A percentile compares a stretch with the other conserved stretches of the same genome.
Conservation (phyloP, 805 yeast species). For the Torulaspora gathmanii region DNA sequence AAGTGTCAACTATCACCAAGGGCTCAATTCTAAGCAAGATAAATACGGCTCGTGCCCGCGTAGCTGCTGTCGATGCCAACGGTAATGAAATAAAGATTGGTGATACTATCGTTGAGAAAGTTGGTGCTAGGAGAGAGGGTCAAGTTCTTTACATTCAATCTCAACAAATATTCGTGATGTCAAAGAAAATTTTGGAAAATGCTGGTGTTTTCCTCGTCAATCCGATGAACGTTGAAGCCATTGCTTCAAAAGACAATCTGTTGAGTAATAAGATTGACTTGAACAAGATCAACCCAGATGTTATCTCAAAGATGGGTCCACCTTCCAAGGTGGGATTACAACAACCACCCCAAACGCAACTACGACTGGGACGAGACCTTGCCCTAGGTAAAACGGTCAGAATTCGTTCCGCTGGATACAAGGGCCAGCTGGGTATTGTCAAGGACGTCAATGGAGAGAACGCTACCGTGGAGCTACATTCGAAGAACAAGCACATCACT, state of each 20-base stretch:
- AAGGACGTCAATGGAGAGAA: slow-evolving; percentile 88
- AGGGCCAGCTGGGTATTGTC: slow-evolving; percentile 90
- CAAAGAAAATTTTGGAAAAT: slow-evolving; percentile 75
- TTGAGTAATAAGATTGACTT: slow-evolving; percentile 51
- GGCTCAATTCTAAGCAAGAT: slow-evolving; percentile 78
- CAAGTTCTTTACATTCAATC: slow-evolving; percentile 81
- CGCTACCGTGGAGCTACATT: slow-evolving; percentile 91
- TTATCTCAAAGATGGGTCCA: slow-evolving; percentile 45
- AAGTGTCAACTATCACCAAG: slow-evolving; percentile 65
- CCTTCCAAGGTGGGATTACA: slow-evolving; percentile 46
- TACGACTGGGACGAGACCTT: slow-evolving; percentile 70
- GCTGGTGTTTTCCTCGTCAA: slow-evolving; percentile 86
- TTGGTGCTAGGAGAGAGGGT: slow-evolving; percentile 86
- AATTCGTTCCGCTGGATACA: slow-evolving; percentile 85
- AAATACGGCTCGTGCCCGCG: slow-evolving; percentile 61
- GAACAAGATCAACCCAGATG: slow-evolving; percentile 78
- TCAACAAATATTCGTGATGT: slow-evolving; percentile 70
- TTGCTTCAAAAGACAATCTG: slow-evolving; percentile 77
- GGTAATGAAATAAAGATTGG: slow-evolving; percentile 87
- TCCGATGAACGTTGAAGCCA: slow-evolving; percentile 70
- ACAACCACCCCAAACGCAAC: slow-evolving; percentile 46
- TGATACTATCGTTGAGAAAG: slow-evolving; percentile 82
- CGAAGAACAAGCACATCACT: slow-evolving; percentile 82
- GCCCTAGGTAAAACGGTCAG: slow-evolving; percentile 80
- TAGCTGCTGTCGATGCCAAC: slow-evolving; percentile 79